Base-by-base conservation (phyloP, 345 rosid genomes). In the Nephelium lappaceum region DNA sequence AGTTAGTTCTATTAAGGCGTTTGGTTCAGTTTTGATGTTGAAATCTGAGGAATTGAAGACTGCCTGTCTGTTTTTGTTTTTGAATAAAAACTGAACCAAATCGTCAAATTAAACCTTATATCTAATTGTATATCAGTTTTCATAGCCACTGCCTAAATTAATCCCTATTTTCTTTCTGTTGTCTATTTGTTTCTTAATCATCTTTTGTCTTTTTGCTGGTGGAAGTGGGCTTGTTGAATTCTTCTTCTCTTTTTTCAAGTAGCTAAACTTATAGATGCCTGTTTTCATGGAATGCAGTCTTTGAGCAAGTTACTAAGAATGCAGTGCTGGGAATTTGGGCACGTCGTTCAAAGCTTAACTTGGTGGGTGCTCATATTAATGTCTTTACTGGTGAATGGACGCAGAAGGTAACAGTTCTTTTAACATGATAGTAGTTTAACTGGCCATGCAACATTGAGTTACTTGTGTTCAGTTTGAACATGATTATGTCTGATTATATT, bases 341-440 rank as follows among this genome's bases (percentile, higher is more conserved):
- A 15, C 92, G 98, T 65, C 97, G 98, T 81, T 96, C 98, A 83
- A 94, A 79, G 81, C 91, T 96, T 67, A 87, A 91, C 87, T 86
- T 94, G 74, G 97, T 96, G 81, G 99, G 99, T 81, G 99, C 99
- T 79, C 99, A 96, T 84, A 94, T 96, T 81, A 94, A 96, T 88
- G 98, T 94, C 69, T 96, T 96, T 85, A 94, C 99, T 65, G 99
- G 99, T 82, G 99, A 94, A 93, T 96, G 99, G 99, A 96, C 99
- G 58, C 99, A 96, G 67, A 96, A 96, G 98, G 99, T 96, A 89
- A 72, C 71, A 77, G 73, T 77, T 38, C 31, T 72, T 66, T 55
- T 57, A 63, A 42, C 27, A 39, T 71, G 69, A 47, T 75, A 65
- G 45, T 7, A 38, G 47, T 25, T 10, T 47, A 19, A 25, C 6